Base-by-base conservation (phyloP, 768 basidiomycete genomes). In the Daedalea quercina region DNA sequence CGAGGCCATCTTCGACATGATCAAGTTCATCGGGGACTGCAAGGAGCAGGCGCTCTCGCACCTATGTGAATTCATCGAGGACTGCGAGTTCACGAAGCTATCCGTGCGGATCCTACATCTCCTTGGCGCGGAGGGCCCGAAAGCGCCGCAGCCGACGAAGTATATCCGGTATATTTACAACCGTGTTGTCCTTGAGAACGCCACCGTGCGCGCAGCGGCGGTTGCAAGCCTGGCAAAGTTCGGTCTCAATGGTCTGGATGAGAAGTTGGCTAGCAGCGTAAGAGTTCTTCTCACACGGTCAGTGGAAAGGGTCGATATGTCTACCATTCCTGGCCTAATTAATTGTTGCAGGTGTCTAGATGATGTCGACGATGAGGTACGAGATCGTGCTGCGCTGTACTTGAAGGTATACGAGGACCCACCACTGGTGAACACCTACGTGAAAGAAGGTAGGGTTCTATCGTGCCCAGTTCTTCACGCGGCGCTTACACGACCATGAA, bases 101-200 rank as follows among this genome's bases (percentile, higher is more conserved):
- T 96, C 94, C 26, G 96, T 99, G 57, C 90, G 95, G 44, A 92
- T 99, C 61, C 79, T 99, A 23, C 90, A 99, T 65, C 73, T 99
- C 34, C 83, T 99, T 44, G 96, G 96, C 31, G 79, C 94, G 53
- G 96, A 99, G 71, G 96, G 95, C 9, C 95, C 96, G 28, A 90
- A 91, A 66, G 87, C 94, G 25, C 84, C 87, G n/a, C 90, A 96
- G 68, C 96, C 96, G 11, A 87, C 92, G 48, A 98, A 97, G 72
- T 99, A 95, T 67, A 99, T 99, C 66, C 89, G 96, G 42, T 98
- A 94, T 76, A 99, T 99, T 65, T 99, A 99, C 73, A 99, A 99
- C 72, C 93, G 96, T 25, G 96, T 99, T 22, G 94, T 99, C 15
- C 73, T 99, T 62, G 96, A 99, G 71, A 99, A 98, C 61, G 93